Conservation (phyloP, 495 filamentous ascomycete species). For the Neurospora sp. region DNA sequence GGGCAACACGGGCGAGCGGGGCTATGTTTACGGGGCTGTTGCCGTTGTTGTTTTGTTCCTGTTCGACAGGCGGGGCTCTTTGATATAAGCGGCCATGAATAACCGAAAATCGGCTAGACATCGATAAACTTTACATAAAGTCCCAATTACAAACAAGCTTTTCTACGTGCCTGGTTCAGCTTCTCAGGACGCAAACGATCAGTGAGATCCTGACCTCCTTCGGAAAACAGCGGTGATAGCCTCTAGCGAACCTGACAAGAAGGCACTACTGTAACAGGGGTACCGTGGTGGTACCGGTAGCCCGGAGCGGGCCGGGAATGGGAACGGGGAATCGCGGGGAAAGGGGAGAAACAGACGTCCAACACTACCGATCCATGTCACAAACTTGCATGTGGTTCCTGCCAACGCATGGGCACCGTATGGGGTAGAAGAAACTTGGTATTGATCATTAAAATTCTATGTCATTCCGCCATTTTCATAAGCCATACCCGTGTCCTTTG, state of each 20-base stretch:
- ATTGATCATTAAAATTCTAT: constrained; percentile 15
- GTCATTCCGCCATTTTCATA: constrained; percentile 19
- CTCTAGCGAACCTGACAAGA: background rate
- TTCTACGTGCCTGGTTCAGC: background rate
- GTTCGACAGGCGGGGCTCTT: background rate
- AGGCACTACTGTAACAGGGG: background rate
- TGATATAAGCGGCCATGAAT: background rate
- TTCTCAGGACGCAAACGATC: background rate
- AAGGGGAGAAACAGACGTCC: background rate
- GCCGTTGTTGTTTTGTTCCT: background rate
- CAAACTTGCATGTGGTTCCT: background rate
- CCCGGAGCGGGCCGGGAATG: background rate
- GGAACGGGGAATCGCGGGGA: background rate
- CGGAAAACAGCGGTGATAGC: background rate
- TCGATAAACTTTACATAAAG: background rate
- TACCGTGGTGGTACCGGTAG: background rate
- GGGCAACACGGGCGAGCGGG: background rate
- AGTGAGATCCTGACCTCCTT: background rate
- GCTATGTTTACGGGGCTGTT: background rate
- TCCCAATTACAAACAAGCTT: background rate
- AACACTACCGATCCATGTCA: background rate
- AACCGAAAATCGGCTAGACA: background rate
- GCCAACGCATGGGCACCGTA: background rate
- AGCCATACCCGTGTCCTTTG: constrained; percentile 12
- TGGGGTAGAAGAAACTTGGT: constrained; percentile 7